These are phyloP conservation scores for Pseudogymnoascus pannorum DNA, from an alignment of 2,329 filamentous ascomycete species.

Conservation along the genomic window DNA sequence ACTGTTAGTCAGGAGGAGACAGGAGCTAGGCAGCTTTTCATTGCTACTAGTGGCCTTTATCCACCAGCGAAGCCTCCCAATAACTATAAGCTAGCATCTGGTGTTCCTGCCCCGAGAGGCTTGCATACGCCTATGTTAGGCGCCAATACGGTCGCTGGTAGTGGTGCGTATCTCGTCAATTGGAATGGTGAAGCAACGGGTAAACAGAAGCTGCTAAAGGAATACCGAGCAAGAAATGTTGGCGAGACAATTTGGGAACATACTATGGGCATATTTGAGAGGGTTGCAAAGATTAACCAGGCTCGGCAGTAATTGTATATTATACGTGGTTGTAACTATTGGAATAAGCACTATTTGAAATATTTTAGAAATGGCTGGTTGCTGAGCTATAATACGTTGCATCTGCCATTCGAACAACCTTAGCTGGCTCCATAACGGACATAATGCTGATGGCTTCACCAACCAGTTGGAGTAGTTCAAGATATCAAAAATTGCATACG, in stretches of 20 bases:
- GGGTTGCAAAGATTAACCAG: slow-evolving; percentile 21
- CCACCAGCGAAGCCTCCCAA: slow-evolving; percentile 17
- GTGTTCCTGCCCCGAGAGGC: slow-evolving; percentile 16
- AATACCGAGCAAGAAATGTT: slow-evolving; percentile 19
- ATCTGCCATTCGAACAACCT: too few relatives aligned
- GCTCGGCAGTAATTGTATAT: neutral
- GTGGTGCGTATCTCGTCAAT: slow-evolving; percentile 21
- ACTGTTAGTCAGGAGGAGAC: slow-evolving; percentile 20
- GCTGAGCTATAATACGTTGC: too few relatives aligned
- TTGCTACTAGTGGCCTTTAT: slow-evolving; percentile 24
- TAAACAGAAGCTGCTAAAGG: slow-evolving; percentile 15
- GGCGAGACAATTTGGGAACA: slow-evolving; percentile 23
- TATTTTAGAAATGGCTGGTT: too few relatives aligned
- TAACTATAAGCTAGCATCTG: slow-evolving; percentile 12
- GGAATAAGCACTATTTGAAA: slow-evolving; percentile 33
- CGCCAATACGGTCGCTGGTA: slow-evolving; percentile 14
- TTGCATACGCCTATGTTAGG: neutral
- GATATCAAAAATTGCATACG: too few relatives aligned
- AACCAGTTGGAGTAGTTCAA: too few relatives aligned
- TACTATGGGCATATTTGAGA: slow-evolving; percentile 22
- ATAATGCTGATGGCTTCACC: too few relatives aligned
- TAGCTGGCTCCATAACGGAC: too few relatives aligned
- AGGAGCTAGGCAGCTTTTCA: slow-evolving; percentile 23
- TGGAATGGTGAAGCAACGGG: slow-evolving; percentile 20
- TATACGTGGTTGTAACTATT: slow-evolving; percentile 23